Conservation (phyloP, 805 yeast species). For the Brettanomyces naardenensis region DNA sequence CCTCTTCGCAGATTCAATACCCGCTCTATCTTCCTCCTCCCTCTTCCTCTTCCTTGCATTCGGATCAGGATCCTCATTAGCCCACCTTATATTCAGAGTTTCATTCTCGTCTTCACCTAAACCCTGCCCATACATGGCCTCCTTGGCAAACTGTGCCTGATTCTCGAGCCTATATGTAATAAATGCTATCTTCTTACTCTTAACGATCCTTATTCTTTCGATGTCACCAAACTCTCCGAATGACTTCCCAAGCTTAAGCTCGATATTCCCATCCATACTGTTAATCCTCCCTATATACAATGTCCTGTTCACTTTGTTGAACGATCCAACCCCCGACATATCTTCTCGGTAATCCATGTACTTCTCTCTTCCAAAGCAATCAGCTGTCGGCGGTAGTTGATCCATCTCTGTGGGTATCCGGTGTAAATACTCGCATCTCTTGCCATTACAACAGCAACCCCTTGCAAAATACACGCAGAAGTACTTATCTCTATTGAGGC, state of each 20-base stretch:
- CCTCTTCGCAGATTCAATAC: constrained; percentile 44
- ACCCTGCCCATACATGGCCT: constrained; percentile 84
- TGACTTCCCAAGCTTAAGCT: constrained; percentile 33
- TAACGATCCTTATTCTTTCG: constrained; percentile 54
- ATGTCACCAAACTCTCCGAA: constrained; percentile 75
- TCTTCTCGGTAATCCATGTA: constrained; percentile 79
- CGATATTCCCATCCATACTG: constrained; percentile 30
- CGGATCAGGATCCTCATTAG: constrained; percentile 82
- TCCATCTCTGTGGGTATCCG: constrained; percentile 63
- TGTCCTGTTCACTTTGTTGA: constrained; percentile 61
- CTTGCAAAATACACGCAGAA: constrained; percentile 83
- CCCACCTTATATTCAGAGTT: constrained; percentile 74
- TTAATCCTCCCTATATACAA: constrained; percentile 62
- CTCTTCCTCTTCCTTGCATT: constrained; percentile 43
- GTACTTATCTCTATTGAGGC: constrained; percentile 28
- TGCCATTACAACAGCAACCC: constrained; percentile 80
- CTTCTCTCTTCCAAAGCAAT: constrained; percentile 91
- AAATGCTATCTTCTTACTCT: constrained; percentile 66
- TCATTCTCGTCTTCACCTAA: constrained; percentile 44
- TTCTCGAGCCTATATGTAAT: constrained; percentile 59
- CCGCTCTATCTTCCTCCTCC: constrained; percentile 37
- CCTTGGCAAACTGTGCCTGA: constrained; percentile 91
- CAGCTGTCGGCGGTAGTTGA: constrained; percentile 52
- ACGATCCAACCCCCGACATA: constrained; percentile 90
- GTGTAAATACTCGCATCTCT: constrained; percentile 69